Conservation (phyloP, 139 green algal species). For the Eudorina sp. region DNA sequence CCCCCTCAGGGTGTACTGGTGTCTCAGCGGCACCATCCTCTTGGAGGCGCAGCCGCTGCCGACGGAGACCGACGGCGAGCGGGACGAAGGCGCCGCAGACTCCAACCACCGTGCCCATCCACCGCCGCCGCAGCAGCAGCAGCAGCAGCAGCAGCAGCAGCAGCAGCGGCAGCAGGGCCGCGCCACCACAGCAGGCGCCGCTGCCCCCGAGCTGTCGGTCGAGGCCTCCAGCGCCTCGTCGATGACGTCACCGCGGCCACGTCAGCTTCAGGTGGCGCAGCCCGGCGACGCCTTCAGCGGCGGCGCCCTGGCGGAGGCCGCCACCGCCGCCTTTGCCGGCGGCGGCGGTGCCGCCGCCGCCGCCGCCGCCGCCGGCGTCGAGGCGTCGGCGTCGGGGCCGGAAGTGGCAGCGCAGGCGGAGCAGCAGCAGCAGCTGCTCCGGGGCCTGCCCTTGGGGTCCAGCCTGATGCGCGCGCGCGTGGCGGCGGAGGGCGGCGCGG, state of each 20-base stretch:
- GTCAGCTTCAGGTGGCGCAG: not conserved
- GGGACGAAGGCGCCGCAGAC: no score
- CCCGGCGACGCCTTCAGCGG: conserved; percentile 36
- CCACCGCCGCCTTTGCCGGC: not conserved
- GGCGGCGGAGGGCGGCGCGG: not conserved
- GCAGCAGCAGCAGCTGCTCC: not conserved
- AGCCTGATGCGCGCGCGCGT: not conserved
- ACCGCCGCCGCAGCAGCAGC: no score
- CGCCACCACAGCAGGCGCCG: no score
- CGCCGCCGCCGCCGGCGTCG: not conserved
- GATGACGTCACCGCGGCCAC: not conserved
- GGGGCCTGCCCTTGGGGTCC: not conserved
- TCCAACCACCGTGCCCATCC: no score
- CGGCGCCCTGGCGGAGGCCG: not conserved
- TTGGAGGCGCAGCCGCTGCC: conserved; percentile 1
- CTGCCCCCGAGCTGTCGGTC: not conserved
- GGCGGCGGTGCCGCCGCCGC: not conserved
- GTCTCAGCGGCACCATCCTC: not conserved
- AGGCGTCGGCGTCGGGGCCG: not conserved
- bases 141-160: no score
- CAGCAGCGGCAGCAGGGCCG: no score
- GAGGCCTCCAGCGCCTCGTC: not conserved
- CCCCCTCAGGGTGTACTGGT: conserved; percentile 29
- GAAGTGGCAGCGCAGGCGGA: not conserved
- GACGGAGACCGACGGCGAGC: not conserved